Evolutionary conservation across 2,329 filamentous ascomycete genomes (phyloP).

Genomic region (Mycocentrospora acerina): DNA sequence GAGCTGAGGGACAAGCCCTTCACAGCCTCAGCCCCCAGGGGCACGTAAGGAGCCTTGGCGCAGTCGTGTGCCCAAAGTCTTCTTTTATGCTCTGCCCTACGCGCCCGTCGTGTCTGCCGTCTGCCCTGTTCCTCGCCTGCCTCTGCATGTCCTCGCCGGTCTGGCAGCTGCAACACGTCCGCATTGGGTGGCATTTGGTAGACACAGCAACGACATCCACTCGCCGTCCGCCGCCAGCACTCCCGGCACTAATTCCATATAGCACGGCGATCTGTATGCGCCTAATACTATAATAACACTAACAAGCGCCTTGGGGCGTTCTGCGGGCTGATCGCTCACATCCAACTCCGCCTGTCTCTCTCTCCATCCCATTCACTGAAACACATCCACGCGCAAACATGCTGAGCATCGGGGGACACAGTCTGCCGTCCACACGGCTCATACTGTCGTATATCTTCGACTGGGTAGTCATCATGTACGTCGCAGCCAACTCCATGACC

Average conservation of each 20-base stretch:
- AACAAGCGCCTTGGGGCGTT: conserved; percentile 8
- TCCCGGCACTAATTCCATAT: too few species aligned
- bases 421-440: conserved; percentile 53
- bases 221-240: too few species aligned
- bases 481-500: too few species aligned
- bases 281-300: conserved; percentile 13
- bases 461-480: conserved; percentile 69
- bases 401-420: conserved; percentile 23
- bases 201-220: too few species aligned
- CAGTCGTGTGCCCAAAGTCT: not conserved
- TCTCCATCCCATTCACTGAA: conserved; percentile 7
- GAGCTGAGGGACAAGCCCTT: too few species aligned
- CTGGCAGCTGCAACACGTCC: too few species aligned
- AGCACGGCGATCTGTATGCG: conserved; percentile 9
- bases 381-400: conserved; percentile 19
- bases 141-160: too few species aligned
- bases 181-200: too few species aligned
- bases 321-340: conserved; percentile 5
- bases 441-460: conserved; percentile 70
- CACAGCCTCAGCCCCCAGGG: not conserved
- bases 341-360: conserved; percentile 5
- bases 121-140: too few species aligned
- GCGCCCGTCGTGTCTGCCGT: too few species aligned
- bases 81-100: too few species aligned
- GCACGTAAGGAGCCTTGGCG: not conserved